These are phyloP conservation scores for Xanthoparmelia taractica DNA, from an alignment of 495 filamentous ascomycete species.

Conservation along the genomic window DNA sequence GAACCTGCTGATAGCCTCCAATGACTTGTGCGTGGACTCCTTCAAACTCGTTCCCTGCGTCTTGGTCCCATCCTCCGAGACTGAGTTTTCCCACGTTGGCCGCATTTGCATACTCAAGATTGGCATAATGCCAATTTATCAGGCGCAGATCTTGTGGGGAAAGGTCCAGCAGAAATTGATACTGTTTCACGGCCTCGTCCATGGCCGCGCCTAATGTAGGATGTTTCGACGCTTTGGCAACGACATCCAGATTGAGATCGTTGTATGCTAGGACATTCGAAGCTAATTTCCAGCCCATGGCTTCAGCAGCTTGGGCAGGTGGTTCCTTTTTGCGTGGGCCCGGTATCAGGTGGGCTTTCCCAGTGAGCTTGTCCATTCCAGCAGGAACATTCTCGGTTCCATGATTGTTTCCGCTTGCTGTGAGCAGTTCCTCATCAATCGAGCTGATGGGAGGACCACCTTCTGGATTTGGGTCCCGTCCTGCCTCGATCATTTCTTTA, in stretches of 20 bases:
- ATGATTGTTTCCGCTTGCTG: constrained; percentile 19
- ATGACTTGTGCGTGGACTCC: constrained; percentile 87
- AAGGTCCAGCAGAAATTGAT: constrained; percentile 72
- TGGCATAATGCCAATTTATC: constrained; percentile 97
- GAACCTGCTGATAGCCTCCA: constrained; percentile 86
- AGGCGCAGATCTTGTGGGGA: constrained; percentile 79
- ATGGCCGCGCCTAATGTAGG: constrained; percentile 82
- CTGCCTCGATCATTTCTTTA: constrained; percentile 71
- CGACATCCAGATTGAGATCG: constrained; percentile 65
- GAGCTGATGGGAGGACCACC: constrained; percentile 36
- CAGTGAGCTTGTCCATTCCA: constrained; percentile 51
- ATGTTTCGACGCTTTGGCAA: constrained; percentile 49
- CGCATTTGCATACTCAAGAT: constrained; percentile 95
- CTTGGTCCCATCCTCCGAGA: constrained; percentile 89
- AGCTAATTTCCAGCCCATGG: constrained; percentile 76
- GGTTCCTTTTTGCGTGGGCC: constrained; percentile 52
- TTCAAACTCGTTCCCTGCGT: constrained; percentile 95
- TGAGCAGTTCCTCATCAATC: constrained; percentile 37
- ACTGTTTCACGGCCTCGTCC: constrained; percentile 82
- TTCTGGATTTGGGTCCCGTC: constrained; percentile 73
- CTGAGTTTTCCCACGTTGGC: constrained; percentile 78
- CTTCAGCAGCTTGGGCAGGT: constrained; percentile 58
- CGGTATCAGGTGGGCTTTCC: constrained; percentile 50
- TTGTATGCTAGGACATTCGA: constrained; percentile 52
- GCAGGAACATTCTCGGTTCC: constrained; percentile 49